Conservation (phyloP, 2,329 filamentous ascomycete genomes). For the Beauveria australis region DNA sequence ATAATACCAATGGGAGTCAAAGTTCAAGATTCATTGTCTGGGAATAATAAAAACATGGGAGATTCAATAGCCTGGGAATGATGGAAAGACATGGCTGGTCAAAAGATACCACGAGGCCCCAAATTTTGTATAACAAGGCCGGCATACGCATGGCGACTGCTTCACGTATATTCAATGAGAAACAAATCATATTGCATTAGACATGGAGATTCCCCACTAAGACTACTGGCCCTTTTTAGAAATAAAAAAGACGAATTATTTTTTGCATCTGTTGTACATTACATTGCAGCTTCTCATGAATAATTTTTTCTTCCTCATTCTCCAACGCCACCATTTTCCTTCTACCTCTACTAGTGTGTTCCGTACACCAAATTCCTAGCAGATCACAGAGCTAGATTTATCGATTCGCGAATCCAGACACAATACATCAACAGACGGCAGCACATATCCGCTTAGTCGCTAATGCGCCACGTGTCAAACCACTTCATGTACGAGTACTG, state of each 20-base stretch:
- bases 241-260: background rate
- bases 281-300: slow-evolving; percentile 9
- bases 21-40: background rate
- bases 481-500: slow-evolving; percentile 91
- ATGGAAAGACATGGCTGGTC: background rate
- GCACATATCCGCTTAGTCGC: slow-evolving; percentile 38
- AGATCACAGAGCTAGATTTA: background rate
- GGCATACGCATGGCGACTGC: background rate
- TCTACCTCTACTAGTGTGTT: background rate
- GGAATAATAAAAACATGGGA: background rate
- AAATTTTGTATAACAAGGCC: background rate
- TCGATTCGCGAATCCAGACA: background rate
- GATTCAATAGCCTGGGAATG: background rate
- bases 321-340: background rate
- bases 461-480: slow-evolving; percentile 80
- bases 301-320: background rate
- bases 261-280: slow-evolving; percentile 9
- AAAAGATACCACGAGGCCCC: background rate
- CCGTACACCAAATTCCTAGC: background rate
- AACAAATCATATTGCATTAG: slow-evolving; percentile 4
- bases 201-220: background rate
- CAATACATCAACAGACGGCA: too few relatives aligned
- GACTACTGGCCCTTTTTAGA: background rate
- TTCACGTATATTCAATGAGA: background rate
- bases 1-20: background rate